These are phyloP conservation scores for Bipolaris sorokiniana DNA, from an alignment of 2,329 filamentous ascomycete genomes.

Conservation along the genomic window DNA sequence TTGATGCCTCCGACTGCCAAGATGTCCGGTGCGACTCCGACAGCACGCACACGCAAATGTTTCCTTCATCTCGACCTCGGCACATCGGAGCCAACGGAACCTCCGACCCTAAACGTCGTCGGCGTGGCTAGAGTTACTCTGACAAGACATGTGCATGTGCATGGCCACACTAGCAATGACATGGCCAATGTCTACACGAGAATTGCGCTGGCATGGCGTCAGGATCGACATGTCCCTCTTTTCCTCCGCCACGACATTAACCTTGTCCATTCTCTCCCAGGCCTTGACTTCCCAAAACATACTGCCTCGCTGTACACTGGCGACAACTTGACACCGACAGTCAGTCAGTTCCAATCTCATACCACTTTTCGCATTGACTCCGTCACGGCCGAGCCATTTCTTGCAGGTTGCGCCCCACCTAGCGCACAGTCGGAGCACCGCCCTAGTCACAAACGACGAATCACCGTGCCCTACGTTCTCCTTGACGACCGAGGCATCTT, in stretches of 20 bases:
- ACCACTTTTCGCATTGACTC: too few species aligned
- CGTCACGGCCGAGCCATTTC: not conserved
- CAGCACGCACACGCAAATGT: too few species aligned
- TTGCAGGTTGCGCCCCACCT: not conserved
- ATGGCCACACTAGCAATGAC: too few species aligned
- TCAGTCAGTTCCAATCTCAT: too few species aligned
- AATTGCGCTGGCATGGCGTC: not conserved
- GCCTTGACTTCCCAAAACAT: not conserved
- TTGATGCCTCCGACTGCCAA: too few species aligned
- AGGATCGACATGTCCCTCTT: not conserved
- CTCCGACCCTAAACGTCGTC: too few species aligned
- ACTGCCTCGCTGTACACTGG: not conserved
- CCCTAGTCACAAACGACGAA: conserved; percentile 17
- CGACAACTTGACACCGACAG: not conserved
- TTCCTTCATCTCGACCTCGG: too few species aligned
- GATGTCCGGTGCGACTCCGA: too few species aligned
- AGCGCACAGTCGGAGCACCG: not conserved
- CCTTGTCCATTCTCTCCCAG: not conserved
- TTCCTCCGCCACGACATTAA: not conserved
- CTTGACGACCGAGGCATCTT: conserved; percentile 32
- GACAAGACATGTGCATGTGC: too few species aligned
- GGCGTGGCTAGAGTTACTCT: too few species aligned
- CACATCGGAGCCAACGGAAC: too few species aligned
- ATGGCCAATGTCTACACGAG: not conserved
- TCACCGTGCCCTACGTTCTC: conserved; percentile 15